Evolutionary conservation across 2,329 filamentous ascomycete genomes (phyloP), one percentile per base, ranked within the genome.

Genomic region (Alternaria incomplexa): DNA sequence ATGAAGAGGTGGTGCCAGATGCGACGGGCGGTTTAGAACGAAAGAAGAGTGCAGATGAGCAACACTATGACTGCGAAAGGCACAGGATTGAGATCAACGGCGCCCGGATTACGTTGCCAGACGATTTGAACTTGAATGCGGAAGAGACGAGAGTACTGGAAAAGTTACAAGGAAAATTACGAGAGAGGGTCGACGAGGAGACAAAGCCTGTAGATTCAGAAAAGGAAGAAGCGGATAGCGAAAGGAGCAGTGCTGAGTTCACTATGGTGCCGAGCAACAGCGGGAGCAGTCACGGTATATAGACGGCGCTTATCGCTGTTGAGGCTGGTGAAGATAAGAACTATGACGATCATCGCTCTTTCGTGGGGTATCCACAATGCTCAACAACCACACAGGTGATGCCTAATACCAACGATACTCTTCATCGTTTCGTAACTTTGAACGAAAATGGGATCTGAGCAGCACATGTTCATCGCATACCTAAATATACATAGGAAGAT

Each of bases 131-230:
- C 17, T 60, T 83, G 53, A 79, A 76, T 17, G 56, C 65, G 10
- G 76, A 80, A 40, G 80, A 83, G 54, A 65, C 68, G 9, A 64
- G 68, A 50, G n/a, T 83, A 22, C 45, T 83, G 55, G 74, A 80
- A 57, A 71, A 64, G 6, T 62, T 83, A 46, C 75, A 74, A 64
- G 63, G 72, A 22, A 72, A 78, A 36, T 53, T 83, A 17, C 64
- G 61, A 55, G 69, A 65, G 47, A 70, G 65, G 22, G 36, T 65
- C 5, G 66, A 67, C 28, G 47, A 47, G 13, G 61, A 59, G 54
- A 52, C n/a, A 43, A 46, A 44, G 15, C 26, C 51, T 50, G 46
- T 13, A 26, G 44, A 47, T n/a, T 23, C 53, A 17, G 58, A 57
- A 12, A 60, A 60, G 32, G 57, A 58, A 45, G 56, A 63, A 12